Evolutionary conservation across 257 asterid genomes (phyloP).

Genomic region (Solanum corneliomulleri): DNA sequence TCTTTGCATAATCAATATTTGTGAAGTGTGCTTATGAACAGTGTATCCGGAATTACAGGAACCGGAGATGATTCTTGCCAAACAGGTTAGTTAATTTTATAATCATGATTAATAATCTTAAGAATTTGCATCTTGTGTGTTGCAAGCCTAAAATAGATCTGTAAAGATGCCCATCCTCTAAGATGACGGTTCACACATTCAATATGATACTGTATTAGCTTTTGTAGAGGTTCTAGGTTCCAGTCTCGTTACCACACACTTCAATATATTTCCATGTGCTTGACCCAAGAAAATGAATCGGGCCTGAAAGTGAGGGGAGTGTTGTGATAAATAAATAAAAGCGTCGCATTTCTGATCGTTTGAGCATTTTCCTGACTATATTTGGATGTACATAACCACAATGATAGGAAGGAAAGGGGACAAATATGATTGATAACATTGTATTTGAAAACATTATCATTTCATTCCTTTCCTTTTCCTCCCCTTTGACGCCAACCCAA

Average conservation of each 20-base stretch:
- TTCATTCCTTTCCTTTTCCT: not conserved
- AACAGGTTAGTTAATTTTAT: conserved; percentile 17
- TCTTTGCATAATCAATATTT: not conserved
- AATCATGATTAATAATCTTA: not conserved
- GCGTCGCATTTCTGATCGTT: not conserved
- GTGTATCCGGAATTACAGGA: conserved; percentile 22
- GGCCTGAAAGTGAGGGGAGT: not conserved
- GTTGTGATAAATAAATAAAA: not conserved
- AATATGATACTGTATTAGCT: not conserved
- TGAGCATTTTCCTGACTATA: not conserved
- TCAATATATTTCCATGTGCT: not conserved
- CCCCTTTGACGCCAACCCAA: not conserved
- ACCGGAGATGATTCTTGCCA: conserved; percentile 13
- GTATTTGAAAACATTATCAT: not conserved
- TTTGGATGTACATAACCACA: not conserved
- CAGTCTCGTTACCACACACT: not conserved
- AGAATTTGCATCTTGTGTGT: not conserved
- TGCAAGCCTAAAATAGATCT: not conserved
- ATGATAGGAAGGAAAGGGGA: not conserved
- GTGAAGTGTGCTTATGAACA: conserved; percentile 12
- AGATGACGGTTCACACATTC: not conserved
- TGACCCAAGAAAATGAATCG: not conserved
- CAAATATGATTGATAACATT: not conserved
- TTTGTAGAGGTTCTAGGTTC: not conserved
- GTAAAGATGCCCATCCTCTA: not conserved